Evolutionary conservation across 768 basidiomycete genomes (phyloP), one percentile per base, ranked within the genome.

Genomic region (Kwoniella europaea): DNA sequence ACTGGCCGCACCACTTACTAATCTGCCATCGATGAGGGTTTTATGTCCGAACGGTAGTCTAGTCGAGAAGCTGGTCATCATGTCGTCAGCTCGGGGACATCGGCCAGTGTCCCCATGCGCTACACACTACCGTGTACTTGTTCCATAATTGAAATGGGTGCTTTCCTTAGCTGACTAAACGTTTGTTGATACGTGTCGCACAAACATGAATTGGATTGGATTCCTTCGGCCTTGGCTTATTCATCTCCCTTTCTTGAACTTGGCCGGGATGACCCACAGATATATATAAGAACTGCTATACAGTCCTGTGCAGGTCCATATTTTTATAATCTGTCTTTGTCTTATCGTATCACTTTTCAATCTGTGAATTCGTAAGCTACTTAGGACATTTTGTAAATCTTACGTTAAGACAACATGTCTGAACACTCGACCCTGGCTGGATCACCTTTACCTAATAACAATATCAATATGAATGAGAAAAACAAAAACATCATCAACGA

Each of bases 371-470:
- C 12, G 46, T 50, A 15, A 13, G 18, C 13, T 50, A 15, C 12
- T 4, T 50, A 50, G 10, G 46, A 50, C 46, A 50, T 35, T 50
- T 50, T 50, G 46, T 50, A 50, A 50, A 18, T 15, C 12, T 50
- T 50, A 50, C 46, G 46, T 50, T 50, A 50, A 13, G 46, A 27
- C 55, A 22, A 56, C 13, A 56, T 59, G 57, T 59, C 57, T 35
- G 57, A 59, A 59, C 22, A 59, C 15, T 59, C 57, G 13, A 59
- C 57, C 24, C 57, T 59, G 35, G 22, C 57, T 10, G 57, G 57
- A 59, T 59, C 57, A 24, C 35, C 57, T 29, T 59, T 56, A 56
- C 55, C 55, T 56, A n/a, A 56, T 13, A 56, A n/a, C 55, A 56
- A 56, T 35, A 35, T 50, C 57, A 41, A 27, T 27, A 59, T 29